Evolutionary conservation across 768 basidiomycete species (phyloP).

Genomic region (Exidia glandulosa): DNA sequence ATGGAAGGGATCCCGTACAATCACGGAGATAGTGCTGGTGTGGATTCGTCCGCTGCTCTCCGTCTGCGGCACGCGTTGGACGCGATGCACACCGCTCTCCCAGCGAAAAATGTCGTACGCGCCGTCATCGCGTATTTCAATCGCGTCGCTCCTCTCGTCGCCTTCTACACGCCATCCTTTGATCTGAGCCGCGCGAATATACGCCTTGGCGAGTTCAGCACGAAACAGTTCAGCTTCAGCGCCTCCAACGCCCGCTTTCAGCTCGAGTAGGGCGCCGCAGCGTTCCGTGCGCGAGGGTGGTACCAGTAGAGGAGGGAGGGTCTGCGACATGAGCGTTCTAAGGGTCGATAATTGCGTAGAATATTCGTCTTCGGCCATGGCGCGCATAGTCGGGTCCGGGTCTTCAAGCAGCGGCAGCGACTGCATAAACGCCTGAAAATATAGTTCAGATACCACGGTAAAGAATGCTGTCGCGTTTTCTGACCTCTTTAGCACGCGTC

Average conservation of each 20-base stretch:
- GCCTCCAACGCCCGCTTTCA: slow-evolving; percentile 90
- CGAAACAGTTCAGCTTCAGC: slow-evolving; percentile 79
- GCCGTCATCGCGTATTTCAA: slow-evolving; percentile 69
- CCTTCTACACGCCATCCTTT: slow-evolving; percentile 53
- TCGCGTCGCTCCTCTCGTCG: slow-evolving; percentile 38
- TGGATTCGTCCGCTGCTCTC: slow-evolving; percentile 83
- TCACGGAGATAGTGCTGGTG: slow-evolving; percentile 79
- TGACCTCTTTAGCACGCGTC: slow-evolving; percentile 44
- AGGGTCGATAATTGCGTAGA: slow-evolving; percentile 28
- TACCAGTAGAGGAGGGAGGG: slow-evolving; percentile 62
- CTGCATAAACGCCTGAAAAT: slow-evolving; percentile 15
- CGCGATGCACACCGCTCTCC: slow-evolving; percentile 94
- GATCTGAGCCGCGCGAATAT: slow-evolving; percentile 48
- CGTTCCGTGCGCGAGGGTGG: slow-evolving; percentile 55
- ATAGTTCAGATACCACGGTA: slow-evolving; percentile 2
- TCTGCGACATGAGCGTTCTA: slow-evolving; percentile 19
- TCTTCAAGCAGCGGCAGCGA: slow-evolving; percentile 52
- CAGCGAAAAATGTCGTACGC: slow-evolving; percentile 71
- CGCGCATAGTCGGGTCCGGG: slow-evolving; percentile 62
- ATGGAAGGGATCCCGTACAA: no score
- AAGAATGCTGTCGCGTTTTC: slow-evolving; percentile 10
- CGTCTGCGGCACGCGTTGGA: slow-evolving; percentile 88
- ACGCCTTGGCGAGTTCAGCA: slow-evolving; percentile 71
- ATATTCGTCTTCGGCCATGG: slow-evolving; percentile 63
- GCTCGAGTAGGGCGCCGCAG: slow-evolving; percentile 73